Evolutionary conservation across 2,329 filamentous ascomycete genomes (phyloP).

Genomic region (Fusarium coicis): DNA sequence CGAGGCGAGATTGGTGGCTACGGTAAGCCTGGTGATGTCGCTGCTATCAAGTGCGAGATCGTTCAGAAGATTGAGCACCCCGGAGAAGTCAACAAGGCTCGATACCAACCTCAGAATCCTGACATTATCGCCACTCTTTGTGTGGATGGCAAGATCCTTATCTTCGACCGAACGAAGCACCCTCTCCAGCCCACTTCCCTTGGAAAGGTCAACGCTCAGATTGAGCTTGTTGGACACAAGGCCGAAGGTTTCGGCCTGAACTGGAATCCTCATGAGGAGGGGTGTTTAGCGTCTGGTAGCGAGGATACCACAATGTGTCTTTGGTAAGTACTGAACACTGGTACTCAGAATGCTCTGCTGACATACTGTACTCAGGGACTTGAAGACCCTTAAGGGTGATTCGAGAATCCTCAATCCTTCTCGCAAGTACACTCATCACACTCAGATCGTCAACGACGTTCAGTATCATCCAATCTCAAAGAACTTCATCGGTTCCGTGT

Average conservation of each 20-base stretch:
- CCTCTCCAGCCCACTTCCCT: slow-evolving; percentile 72
- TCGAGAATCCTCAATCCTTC: slow-evolving; percentile 77
- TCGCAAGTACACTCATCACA: slow-evolving; percentile 86
- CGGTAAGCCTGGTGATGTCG: slow-evolving; percentile 76
- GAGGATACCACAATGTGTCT: slow-evolving; percentile 92
- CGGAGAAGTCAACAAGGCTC: slow-evolving; percentile 97
- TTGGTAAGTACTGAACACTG: slow-evolving; percentile 70
- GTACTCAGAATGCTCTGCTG: slow-evolving; percentile 21
- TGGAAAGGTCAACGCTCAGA: slow-evolving; percentile 80
- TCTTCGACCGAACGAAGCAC: slow-evolving; percentile 97
- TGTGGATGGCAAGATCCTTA: slow-evolving; percentile 85
- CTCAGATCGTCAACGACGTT: slow-evolving; percentile 93
- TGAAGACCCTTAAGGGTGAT: slow-evolving; percentile 77
- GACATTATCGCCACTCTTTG: slow-evolving; percentile 96
- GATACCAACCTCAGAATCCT: slow-evolving; percentile 97
- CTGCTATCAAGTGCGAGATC: slow-evolving; percentile 86
- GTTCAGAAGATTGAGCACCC: slow-evolving; percentile 97
- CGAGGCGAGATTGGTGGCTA: slow-evolving; percentile 94
- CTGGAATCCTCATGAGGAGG: slow-evolving; percentile 88
- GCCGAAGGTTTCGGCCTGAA: slow-evolving; percentile 91
- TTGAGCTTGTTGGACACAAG: slow-evolving; percentile 85
- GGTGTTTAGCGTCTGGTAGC: slow-evolving; percentile 87
- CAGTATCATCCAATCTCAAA: slow-evolving; percentile 91
- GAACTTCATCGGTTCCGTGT: slow-evolving; percentile 90
- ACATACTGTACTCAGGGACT: slow-evolving; percentile 67